Base-by-base conservation (phyloP, 2,329 filamentous ascomycete species). In the Furcasterigmium sp. region DNA sequence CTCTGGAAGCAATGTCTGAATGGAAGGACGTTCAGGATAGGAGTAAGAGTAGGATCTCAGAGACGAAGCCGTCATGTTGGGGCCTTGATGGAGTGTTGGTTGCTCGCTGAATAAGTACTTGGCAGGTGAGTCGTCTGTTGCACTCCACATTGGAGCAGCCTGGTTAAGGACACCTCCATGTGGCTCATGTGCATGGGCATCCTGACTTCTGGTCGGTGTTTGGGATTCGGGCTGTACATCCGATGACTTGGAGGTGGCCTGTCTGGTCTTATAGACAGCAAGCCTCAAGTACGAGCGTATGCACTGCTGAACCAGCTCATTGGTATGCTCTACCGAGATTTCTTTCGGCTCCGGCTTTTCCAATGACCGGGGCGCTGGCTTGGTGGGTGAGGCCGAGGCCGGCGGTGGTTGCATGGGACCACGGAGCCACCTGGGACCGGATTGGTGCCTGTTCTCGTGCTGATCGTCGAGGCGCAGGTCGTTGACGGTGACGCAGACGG, bases 401-500 rank as follows among this genome's bases (percentile, higher is more conserved):
- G 29, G 11, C 11, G 8, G 32, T n/a, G 32, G n/a, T 29, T 47
- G 47, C 13, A 37, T 39, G 8, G 46, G 43, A 17, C 44, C 41
- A 30, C 46, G 46, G 20, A 51, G 44, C 48, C 48, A 51, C 30
- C 42, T 48, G 14, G 48, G 44, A 34, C 42, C 46, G 34, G 13
- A 35, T 23, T 42, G 46, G 25, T 42, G 17, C 30, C 42, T 44
- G 32, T 41, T 34, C n/a, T 23, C 30, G 34, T 37, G 41, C 8
- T 43, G 39, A 7, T 41, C 29, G 19, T 47, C 44, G 6, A 41
- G 39, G 25, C 35, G 42, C 37, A 95, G 63, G 58, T 95, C 89
- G 58, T 94, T 95, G 58, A 95, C 82, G 15, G 86, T 93, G 55
- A 87, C 69, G 61, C 90, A 95, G 43, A 87, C 84, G 34, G 86